Conservation (phyloP, 2,329 filamentous ascomycete species). For the Alternaria rosae region DNA sequence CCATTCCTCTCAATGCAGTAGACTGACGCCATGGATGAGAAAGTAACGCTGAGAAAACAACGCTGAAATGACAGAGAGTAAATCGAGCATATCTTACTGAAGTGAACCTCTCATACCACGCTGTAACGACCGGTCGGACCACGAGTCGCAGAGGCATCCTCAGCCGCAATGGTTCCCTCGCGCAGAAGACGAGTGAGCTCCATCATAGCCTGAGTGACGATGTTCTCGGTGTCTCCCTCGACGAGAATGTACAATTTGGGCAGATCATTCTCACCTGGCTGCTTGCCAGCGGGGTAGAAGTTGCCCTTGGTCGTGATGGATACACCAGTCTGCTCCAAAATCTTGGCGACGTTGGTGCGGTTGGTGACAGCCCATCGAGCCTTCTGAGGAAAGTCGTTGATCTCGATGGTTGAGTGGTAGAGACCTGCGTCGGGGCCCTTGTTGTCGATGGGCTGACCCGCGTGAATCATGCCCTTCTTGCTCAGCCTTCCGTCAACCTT, state of each 20-base stretch:
- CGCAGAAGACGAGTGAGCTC: conserved; percentile 87
- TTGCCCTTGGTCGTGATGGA: conserved; percentile 97
- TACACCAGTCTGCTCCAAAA: conserved; percentile 90
- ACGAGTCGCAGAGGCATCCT: conserved; percentile 78
- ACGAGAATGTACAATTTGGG: conserved; percentile 99
- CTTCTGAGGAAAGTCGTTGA: conserved; percentile 99
- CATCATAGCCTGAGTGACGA: conserved; percentile 87
- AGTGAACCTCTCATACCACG: conserved; percentile 56
- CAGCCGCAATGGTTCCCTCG: conserved; percentile 88
- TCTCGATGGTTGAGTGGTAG: conserved; percentile 96
- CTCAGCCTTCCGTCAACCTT: conserved; percentile 91
- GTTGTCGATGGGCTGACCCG: conserved; percentile 95
- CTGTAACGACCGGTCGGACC: conserved; percentile 85
- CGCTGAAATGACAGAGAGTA: conserved; percentile 57
- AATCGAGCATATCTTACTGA: not conserved
- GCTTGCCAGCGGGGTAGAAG: conserved; percentile 84
- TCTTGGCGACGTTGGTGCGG: conserved; percentile 97
- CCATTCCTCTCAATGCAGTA: conserved; percentile 11
- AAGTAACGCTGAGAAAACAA: conserved; percentile 48
- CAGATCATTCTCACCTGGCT: conserved; percentile 73
- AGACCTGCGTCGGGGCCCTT: conserved; percentile 96
- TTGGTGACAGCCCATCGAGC: conserved; percentile 99
- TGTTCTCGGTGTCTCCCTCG: conserved; percentile 93
- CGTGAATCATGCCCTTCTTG: conserved; percentile 85
- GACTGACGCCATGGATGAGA: conserved; percentile 8